phyloP scores from a whole-genome alignment of 805 yeast genomes.

The Lipomyces lipofer region DNA sequence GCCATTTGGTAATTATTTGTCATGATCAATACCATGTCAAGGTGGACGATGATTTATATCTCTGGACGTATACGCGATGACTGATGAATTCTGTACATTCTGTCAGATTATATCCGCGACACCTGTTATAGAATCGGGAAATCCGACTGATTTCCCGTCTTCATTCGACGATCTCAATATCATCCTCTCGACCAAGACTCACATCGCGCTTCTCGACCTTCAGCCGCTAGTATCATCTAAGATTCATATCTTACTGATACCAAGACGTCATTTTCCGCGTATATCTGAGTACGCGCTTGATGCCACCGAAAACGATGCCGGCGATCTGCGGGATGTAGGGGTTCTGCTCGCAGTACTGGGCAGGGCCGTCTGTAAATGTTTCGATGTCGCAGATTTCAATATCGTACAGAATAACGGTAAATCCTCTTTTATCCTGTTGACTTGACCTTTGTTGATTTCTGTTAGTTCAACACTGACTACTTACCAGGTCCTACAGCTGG shows the following conservation, averaged over 20 bases:
- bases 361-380: conserved; percentile 29
- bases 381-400: conserved; percentile 38
- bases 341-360: conserved; percentile 35
- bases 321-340: conserved; percentile 32
- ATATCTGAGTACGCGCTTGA: conserved; percentile 35
- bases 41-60: too few species aligned
- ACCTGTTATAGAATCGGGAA: too few species aligned
- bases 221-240: conserved; percentile 42
- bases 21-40: too few species aligned
- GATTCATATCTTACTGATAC: conserved; percentile 42
- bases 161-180: neutral
- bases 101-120: too few species aligned
- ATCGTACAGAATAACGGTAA: conserved; percentile 58
- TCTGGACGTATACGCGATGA: too few species aligned
- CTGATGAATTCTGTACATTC: too few species aligned
- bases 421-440: neutral
- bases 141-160: neutral
- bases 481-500: conserved; percentile 64
- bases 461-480: neutral
- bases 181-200: conserved; percentile 14
- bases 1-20: too few species aligned
- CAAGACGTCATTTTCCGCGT: conserved; percentile 38
- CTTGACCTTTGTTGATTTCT: neutral
- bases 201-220: conserved; percentile 41
- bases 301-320: conserved; percentile 17